These are phyloP conservation scores for Phtheirospermum japonicum DNA, from an alignment of 257 asterid species.

Conservation along the genomic window DNA sequence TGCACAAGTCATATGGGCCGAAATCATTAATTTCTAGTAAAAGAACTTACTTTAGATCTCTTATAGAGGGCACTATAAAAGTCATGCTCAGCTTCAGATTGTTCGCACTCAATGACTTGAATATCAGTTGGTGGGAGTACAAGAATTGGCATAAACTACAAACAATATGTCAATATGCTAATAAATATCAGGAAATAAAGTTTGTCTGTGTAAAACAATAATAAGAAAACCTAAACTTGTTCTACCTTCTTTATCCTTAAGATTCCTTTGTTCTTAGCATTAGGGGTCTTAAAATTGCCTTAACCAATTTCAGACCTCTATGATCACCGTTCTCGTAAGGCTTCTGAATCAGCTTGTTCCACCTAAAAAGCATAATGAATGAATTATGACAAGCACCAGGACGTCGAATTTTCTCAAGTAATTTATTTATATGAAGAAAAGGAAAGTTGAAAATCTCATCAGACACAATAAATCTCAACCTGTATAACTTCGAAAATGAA, in stretches of 20 bases:
- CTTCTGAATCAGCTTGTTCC: too few relatives aligned
- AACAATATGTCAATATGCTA: neutral
- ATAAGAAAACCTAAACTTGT: neutral
- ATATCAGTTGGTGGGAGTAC: slow-evolving; percentile 93
- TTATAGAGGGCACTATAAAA: slow-evolving; percentile 72
- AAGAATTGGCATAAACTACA: slow-evolving; percentile 60
- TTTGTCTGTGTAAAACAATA: neutral
- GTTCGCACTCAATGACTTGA: too few relatives aligned
- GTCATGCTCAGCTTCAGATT: too few relatives aligned
- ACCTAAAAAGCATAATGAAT: too few relatives aligned
- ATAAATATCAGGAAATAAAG: neutral
- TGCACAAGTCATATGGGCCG: neutral
- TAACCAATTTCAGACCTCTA: too few relatives aligned
- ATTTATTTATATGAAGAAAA: neutral
- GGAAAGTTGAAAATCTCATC: neutral
- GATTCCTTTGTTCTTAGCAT: too few relatives aligned
- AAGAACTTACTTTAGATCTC: slow-evolving; percentile 68
- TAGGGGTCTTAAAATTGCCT: too few relatives aligned
- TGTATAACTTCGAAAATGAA: slow-evolving; percentile 97
- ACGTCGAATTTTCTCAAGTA: too few relatives aligned
- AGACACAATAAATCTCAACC: slow-evolving; percentile 38
- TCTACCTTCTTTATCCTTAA: too few relatives aligned
- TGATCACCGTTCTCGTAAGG: too few relatives aligned
- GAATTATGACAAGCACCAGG: too few relatives aligned
- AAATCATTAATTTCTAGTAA: slow-evolving; percentile 13